A percentile compares a stretch with the other conserved stretches of the same genome.
phyloP scores from a whole-genome alignment of 2,329 filamentous ascomycete genomes.

The Fusarium proliferatum region DNA sequence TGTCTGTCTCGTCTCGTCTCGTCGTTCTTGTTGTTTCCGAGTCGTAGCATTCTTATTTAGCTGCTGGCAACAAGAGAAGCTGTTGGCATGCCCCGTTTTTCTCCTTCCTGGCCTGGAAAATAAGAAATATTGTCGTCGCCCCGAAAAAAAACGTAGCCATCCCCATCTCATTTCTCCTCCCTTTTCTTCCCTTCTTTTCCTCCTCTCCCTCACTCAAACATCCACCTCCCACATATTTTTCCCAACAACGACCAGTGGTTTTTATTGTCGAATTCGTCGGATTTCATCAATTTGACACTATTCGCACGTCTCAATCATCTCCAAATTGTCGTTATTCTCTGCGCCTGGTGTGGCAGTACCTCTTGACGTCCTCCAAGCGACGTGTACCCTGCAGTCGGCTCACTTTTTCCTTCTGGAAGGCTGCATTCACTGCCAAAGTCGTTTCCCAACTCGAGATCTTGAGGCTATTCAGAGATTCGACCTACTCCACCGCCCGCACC shows the following conservation, averaged over 20 bases:
- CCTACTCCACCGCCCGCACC: constrained; percentile 40
- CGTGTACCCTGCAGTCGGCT: constrained; percentile 35
- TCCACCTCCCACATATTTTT: constrained; percentile 46
- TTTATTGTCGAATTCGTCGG: constrained; percentile 44
- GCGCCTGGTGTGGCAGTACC: constrained; percentile 47
- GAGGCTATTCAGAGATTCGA: constrained; percentile 55
- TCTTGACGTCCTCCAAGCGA: constrained; percentile 40
- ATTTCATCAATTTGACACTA: constrained; percentile 57
- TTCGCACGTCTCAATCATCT: constrained; percentile 50
- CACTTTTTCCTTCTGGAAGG: constrained; percentile 40
- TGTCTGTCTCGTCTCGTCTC: constrained; percentile 37
- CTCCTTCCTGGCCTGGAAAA: constrained; percentile 54
- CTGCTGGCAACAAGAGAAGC: constrained; percentile 34
- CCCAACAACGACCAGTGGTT: constrained; percentile 51
- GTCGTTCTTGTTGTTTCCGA: constrained; percentile 36
- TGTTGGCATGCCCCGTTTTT: constrained; percentile 60
- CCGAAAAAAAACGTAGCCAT: constrained; percentile 64
- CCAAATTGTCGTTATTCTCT: constrained; percentile 52
- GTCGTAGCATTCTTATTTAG: constrained; percentile 42
- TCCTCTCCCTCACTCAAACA: constrained; percentile 40
- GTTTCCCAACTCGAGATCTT: constrained; percentile 43
- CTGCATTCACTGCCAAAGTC: constrained; percentile 22
- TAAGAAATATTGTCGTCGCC: constrained; percentile 56
- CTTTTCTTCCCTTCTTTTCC: constrained; percentile 37
- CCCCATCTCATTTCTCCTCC: constrained; percentile 53